Conservation (phyloP, 495 filamentous ascomycete genomes). For the Podospora pseudopauciseta region DNA sequence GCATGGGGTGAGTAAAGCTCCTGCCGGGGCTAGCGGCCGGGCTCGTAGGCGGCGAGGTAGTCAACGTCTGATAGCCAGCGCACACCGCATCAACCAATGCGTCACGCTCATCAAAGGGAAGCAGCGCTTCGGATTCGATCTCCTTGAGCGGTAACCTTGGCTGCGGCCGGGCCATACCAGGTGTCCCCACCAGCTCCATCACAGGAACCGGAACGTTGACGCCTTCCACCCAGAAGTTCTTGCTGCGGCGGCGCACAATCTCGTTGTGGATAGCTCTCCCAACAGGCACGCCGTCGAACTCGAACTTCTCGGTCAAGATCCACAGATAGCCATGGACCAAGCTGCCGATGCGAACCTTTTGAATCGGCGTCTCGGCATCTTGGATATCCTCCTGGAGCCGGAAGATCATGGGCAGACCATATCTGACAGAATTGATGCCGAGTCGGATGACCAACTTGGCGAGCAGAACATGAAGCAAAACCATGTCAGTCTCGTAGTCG, state of each 20-base stretch:
- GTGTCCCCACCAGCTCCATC: slow-evolving; percentile 44
- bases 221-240: slow-evolving; percentile 72
- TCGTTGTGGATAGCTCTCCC: slow-evolving; percentile 71
- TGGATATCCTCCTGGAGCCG: slow-evolving; percentile 80
- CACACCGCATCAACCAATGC: slow-evolving; percentile 70
- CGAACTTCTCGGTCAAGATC: slow-evolving; percentile 70
- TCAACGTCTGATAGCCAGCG: slow-evolving; percentile 56
- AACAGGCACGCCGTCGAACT: slow-evolving; percentile 62
- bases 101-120: slow-evolving; percentile 62
- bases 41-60: slow-evolving; percentile 60
- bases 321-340: slow-evolving; percentile 86
- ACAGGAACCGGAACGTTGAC: slow-evolving; percentile 65
- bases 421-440: slow-evolving; percentile 77
- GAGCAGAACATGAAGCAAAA: slow-evolving; percentile 72
- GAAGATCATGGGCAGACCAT: slow-evolving; percentile 82
- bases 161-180: slow-evolving; percentile 44
- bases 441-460: slow-evolving; percentile 67
- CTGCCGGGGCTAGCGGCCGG: slow-evolving; percentile 70
- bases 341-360: slow-evolving; percentile 74
- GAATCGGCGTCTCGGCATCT: slow-evolving; percentile 54
- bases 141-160: slow-evolving; percentile 47
- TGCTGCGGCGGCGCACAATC: slow-evolving; percentile 64
- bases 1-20: slow-evolving; percentile 56
- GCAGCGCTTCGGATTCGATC: slow-evolving; percentile 55
- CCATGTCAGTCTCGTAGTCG: slow-evolving; percentile 65